phyloP scores from a whole-genome alignment of 192 early-diverging fungal genomes.

The Coemansia sp. region DNA sequence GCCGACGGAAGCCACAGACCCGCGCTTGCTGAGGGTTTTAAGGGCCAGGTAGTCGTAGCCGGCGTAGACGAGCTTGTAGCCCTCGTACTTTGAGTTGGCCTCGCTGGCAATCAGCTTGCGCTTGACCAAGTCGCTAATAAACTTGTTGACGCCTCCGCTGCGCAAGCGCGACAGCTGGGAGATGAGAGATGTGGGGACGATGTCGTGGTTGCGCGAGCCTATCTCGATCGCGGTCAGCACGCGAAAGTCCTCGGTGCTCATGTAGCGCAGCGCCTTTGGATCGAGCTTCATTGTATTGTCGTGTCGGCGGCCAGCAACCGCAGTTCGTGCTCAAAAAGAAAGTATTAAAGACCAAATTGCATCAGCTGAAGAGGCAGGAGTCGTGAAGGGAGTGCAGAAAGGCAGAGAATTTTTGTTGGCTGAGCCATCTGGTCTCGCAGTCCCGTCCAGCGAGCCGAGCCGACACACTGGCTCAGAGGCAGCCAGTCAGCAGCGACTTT shows the following conservation, averaged over 20 bases:
- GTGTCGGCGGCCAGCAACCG: too few relatives aligned
- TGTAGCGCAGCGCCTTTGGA: conserved; percentile 89
- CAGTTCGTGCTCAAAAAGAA: too few relatives aligned
- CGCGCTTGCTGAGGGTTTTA: conserved; percentile 84
- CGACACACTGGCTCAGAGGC: too few relatives aligned
- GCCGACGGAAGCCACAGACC: conserved; percentile 87
- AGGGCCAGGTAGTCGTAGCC: conserved; percentile 99
- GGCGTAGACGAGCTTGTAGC: conserved; percentile 95
- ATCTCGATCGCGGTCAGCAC: conserved; percentile 96
- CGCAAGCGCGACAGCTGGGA: conserved; percentile 89
- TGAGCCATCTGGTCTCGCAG: too few relatives aligned
- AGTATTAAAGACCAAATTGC: too few relatives aligned
- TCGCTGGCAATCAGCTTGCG: conserved; percentile 84
- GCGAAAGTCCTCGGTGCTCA: conserved; percentile 89
- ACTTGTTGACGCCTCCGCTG: conserved; percentile 79
- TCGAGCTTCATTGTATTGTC: conserved; percentile 86
- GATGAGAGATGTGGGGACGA: conserved; percentile 90
- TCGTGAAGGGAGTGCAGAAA: too few relatives aligned
- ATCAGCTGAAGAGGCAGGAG: too few relatives aligned
- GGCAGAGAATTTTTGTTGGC: too few relatives aligned
- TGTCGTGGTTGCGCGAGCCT: conserved; percentile 97
- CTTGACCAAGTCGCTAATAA: conserved; percentile 81
- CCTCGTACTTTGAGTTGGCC: conserved; percentile 63
- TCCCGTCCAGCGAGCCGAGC: too few relatives aligned
- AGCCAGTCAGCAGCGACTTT: too few relatives aligned